These are phyloP conservation scores for Alternaria infectoria DNA, from an alignment of 2,329 filamentous ascomycete genomes.

Conservation along the genomic window DNA sequence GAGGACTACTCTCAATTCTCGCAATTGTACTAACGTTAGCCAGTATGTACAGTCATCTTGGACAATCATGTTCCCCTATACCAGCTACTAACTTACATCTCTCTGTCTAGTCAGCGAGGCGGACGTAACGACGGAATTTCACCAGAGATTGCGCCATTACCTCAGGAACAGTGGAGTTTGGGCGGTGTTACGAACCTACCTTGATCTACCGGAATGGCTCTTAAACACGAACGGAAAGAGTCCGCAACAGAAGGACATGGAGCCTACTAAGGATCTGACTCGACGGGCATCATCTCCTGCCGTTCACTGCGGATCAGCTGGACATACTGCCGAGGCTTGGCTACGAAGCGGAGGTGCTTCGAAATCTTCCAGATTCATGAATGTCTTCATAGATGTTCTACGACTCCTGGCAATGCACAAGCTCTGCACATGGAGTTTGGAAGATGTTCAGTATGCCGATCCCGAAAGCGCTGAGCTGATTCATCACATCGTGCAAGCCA, in stretches of 20 bases:
- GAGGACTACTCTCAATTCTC: background rate
- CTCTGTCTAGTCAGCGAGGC: constrained; percentile 59
- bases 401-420: constrained; percentile 82
- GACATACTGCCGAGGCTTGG: constrained; percentile 54
- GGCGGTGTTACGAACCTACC: constrained; percentile 61
- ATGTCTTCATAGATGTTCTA: constrained; percentile 85
- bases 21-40: background rate
- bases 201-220: constrained; percentile 73
- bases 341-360: constrained; percentile 53
- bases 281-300: constrained; percentile 43
- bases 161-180: constrained; percentile 61
- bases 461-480: constrained; percentile 85
- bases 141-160: constrained; percentile 62
- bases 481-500: constrained; percentile 76
- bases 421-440: constrained; percentile 85
- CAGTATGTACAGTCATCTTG: background rate
- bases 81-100: background rate
- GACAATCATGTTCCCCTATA: background rate
- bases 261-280: constrained; percentile 17
- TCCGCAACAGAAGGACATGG: constrained; percentile 32
- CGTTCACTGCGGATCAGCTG: constrained; percentile 45
- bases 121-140: constrained; percentile 67
- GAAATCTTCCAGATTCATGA: constrained; percentile 75
- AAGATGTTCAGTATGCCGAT: constrained; percentile 91
- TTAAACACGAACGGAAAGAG: constrained; percentile 40